phyloP scores from a whole-genome alignment of 2,329 filamentous ascomycete species.

The Talaromyces sp. region DNA sequence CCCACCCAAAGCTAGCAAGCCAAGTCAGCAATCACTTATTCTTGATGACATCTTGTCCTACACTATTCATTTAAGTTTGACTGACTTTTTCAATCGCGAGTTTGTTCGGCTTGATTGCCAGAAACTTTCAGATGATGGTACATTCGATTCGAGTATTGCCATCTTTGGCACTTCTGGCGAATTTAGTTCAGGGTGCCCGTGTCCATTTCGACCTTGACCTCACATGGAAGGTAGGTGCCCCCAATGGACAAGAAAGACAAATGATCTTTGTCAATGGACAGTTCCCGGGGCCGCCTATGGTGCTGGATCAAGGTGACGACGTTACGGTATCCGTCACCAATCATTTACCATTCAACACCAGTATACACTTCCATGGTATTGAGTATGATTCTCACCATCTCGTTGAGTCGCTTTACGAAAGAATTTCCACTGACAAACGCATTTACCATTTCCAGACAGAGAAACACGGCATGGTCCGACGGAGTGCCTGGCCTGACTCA shows the following conservation, averaged over 20 bases:
- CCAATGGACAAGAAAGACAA: slow-evolving; percentile 25
- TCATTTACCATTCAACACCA: slow-evolving; percentile 22
- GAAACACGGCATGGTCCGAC: slow-evolving; percentile 57
- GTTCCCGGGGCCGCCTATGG: slow-evolving; percentile 23
- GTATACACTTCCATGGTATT: slow-evolving; percentile 27
- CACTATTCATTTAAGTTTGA: neutral
- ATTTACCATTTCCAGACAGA: slow-evolving; percentile 34
- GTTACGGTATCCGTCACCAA: slow-evolving; percentile 23
- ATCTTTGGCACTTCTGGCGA: neutral
- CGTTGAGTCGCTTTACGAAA: neutral
- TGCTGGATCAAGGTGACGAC: slow-evolving; percentile 21
- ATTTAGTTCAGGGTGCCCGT: slow-evolving; percentile 6
- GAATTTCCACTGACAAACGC: neutral
- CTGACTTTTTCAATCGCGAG: neutral
- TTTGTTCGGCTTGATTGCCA: neutral
- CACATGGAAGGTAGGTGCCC: slow-evolving; percentile 21
- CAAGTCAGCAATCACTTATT: neutral
- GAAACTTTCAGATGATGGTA: neutral
- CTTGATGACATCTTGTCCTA: neutral
- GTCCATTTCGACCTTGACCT: slow-evolving; percentile 21
- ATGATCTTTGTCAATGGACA: slow-evolving; percentile 27
- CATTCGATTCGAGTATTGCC: neutral
- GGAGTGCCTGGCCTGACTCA: slow-evolving; percentile 59
- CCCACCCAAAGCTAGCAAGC: neutral
- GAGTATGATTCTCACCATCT: slow-evolving; percentile 1